These are phyloP conservation scores for Alnus glutinosa DNA, from an alignment of 306 rosid genomes.

Conservation along the genomic window DNA sequence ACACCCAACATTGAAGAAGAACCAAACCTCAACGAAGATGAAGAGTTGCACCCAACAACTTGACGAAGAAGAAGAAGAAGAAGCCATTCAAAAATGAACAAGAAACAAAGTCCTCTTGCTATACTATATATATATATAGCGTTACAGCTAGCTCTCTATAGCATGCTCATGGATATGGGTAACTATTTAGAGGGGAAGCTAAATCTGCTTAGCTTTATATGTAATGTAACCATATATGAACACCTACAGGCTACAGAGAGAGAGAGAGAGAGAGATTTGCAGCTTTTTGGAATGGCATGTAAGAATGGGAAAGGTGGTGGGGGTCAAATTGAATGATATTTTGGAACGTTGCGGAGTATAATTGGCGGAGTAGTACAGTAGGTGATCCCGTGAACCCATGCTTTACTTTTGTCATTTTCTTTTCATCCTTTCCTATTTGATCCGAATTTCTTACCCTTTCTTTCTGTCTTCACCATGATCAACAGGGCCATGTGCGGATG, in stretches of 20 bases:
- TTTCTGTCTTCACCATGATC: conserved; percentile 7
- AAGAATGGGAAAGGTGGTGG: conserved; percentile 14
- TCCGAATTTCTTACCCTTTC: conserved; percentile 30
- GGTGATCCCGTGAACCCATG: conserved; percentile 52
- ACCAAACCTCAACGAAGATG: conserved; percentile 29
- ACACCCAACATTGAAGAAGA: conserved; percentile 19
- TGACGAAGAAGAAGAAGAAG: conserved; percentile 6
- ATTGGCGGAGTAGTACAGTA: neutral
- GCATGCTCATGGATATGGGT: neutral
- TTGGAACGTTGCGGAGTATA: conserved; percentile 36
- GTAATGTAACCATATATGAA: neutral
- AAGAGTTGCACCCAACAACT: conserved; percentile 35
- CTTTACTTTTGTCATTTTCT: conserved; percentile 56
- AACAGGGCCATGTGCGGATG: conserved; percentile 42
- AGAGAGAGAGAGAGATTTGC: conserved; percentile 10
- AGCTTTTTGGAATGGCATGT: conserved; percentile 29
- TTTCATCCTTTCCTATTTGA: conserved; percentile 27
- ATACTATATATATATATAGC: neutral
- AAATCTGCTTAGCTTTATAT: neutral
- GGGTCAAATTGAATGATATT: conserved; percentile 4
- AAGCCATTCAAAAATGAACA: conserved; percentile 31
- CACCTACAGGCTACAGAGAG: neutral
- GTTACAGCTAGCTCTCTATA: neutral
- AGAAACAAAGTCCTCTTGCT: neutral
- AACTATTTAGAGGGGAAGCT: neutral